Base-by-base conservation (phyloP, 805 yeast species). In the Vanderwaltozyma verrucispora region DNA sequence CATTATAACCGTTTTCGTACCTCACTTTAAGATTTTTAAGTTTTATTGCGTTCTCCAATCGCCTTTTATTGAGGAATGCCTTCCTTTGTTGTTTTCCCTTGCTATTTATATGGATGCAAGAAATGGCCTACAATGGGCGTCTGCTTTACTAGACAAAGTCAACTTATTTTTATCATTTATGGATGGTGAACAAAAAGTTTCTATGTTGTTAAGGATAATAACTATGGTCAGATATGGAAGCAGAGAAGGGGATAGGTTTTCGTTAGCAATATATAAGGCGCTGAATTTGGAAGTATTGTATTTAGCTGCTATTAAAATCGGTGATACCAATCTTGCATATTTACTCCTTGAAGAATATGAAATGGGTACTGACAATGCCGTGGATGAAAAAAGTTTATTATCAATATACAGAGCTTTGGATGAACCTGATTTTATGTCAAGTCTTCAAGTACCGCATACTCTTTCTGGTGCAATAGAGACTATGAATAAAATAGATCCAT, bases 351-450 rank as follows among this genome's bases (percentile, higher is more conserved):
- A 69, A 37, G 64, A 61, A 31, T 32, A 49, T 6, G 32, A 30
- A 27, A 39, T 44, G 42, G 20, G 25, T n/a, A 8, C 31, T 15
- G n/a, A 11, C 32, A 27, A 16, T 14, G 39, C 23, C 1, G 16
- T 39, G 5, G 53, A 49, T 13, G 35, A 46, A 2, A 14, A 20
- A 2, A 30, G 38, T 4, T 35, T 65, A 11, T 25, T 57, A 3
- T 31, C 40, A 1, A 62, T 80, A 2, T 83, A 78, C 52, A 61
- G 64, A 5, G 51, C 67, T 0, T 62, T 86, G 3, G 75, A 71
- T 35, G 86, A 80, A 39, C 60, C 65, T 3, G 95, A 86, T 52
- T 56, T 83, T 28, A 52, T 72, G 5, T 67, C 68, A 45, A 94
- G 94, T 0, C 56, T 83, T 9, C 85, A 88, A 0, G 68, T 71